These are phyloP conservation scores for Pyrenochaeta sp. DNA, from an alignment of 2,329 filamentous ascomycete genomes.

Conservation along the genomic window DNA sequence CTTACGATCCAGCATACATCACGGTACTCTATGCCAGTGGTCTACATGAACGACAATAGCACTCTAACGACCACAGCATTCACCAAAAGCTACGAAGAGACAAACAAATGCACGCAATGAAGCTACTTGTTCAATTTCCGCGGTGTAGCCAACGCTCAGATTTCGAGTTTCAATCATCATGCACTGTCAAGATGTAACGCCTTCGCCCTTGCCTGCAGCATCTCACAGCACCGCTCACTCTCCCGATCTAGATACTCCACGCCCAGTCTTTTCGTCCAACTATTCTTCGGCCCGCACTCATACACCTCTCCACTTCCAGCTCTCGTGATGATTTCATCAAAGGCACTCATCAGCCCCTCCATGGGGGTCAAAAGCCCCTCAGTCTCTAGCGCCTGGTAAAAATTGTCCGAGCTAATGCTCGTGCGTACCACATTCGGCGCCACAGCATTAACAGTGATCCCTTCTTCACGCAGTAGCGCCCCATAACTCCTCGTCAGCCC, in stretches of 20 bases:
- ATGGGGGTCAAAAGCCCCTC: slow-evolving; percentile 49
- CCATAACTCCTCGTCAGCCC: slow-evolving; percentile 53
- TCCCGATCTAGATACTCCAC: slow-evolving; percentile 41
- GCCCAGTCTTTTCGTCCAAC: slow-evolving; percentile 33
- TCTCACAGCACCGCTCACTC: slow-evolving; percentile 23
- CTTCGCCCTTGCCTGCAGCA: slow-evolving; percentile 11
- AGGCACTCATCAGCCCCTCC: slow-evolving; percentile 50
- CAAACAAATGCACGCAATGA: too few species aligned
- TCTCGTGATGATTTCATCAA: slow-evolving; percentile 45
- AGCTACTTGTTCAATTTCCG: background rate
- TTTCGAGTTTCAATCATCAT: too few species aligned
- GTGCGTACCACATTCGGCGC: slow-evolving; percentile 53
- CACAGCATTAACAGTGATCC: slow-evolving; percentile 53
- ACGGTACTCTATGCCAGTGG: too few species aligned
- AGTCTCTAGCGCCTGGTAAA: slow-evolving; percentile 49
- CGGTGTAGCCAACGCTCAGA: too few species aligned
- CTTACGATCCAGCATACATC: too few species aligned
- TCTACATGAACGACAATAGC: too few species aligned
- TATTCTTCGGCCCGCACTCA: slow-evolving; percentile 51
- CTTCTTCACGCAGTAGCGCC: slow-evolving; percentile 48
- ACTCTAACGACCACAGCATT: too few species aligned
- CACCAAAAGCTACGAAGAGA: too few species aligned
- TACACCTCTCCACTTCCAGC: slow-evolving; percentile 51
- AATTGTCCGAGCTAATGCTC: slow-evolving; percentile 45
- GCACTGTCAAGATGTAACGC: slow-evolving; percentile 17